Evolutionary conservation across 2,329 filamentous ascomycete species (phyloP).

Genomic region (Penicillium sp.): DNA sequence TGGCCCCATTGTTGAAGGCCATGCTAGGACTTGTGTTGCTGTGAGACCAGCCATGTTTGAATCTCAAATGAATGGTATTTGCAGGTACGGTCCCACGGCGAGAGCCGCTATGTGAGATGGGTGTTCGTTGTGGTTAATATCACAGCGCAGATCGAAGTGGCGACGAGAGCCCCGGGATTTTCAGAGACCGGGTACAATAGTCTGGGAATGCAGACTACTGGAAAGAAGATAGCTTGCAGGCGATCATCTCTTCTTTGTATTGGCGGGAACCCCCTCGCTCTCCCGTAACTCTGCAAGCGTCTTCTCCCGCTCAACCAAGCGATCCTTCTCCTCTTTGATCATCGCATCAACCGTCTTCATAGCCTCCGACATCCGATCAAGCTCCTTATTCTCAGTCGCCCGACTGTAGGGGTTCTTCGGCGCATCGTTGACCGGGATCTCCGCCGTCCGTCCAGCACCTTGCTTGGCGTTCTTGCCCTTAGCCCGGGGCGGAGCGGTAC

Average conservation of each 20-base stretch:
- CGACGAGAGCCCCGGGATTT: not conserved
- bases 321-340: slow-evolving; percentile 65
- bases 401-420: slow-evolving; percentile 72
- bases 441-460: slow-evolving; percentile 65
- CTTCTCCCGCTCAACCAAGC: slow-evolving; percentile 62
- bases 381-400: slow-evolving; percentile 69
- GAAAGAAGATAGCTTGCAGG: not conserved
- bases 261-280: slow-evolving; percentile 43
- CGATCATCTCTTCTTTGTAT: slow-evolving; percentile 44
- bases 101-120: not conserved
- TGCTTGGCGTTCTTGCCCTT: slow-evolving; percentile 58
- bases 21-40: not conserved
- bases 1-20: not conserved
- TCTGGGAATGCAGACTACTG: not conserved
- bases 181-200: not conserved
- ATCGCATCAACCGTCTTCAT: slow-evolving; percentile 59
- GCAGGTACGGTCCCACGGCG: not conserved
- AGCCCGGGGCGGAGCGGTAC: slow-evolving; percentile 52
- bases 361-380: slow-evolving; percentile 64
- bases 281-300: slow-evolving; percentile 55
- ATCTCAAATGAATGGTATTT: not conserved
- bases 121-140: not conserved
- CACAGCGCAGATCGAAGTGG: not conserved
- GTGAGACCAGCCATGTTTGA: not conserved
- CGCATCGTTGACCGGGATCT: slow-evolving; percentile 69